These are phyloP conservation scores for Antitrichia curtipendula DNA, from an alignment of 225 moss, liverwort and hornwort species.

Conservation along the genomic window DNA sequence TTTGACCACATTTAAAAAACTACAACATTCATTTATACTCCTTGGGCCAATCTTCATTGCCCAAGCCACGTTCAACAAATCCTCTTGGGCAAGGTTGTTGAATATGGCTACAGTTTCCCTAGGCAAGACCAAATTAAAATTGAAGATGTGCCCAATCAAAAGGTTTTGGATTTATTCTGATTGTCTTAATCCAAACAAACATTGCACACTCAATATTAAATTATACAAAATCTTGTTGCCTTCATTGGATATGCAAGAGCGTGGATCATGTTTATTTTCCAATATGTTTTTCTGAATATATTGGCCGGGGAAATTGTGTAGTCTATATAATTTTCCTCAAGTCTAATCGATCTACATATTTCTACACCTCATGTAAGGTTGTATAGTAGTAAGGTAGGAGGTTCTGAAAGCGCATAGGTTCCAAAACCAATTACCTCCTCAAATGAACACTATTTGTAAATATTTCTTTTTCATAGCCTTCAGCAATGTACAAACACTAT, in stretches of 20 bases:
- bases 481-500: no score
- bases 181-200: neutral
- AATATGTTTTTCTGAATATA: neutral
- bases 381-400: no score
- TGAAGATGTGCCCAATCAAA: neutral
- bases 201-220: neutral
- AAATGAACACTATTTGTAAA: no score
- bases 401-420: no score
- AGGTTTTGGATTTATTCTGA: no score
- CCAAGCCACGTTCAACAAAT: neutral
- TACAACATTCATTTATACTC: neutral
- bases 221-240: neutral
- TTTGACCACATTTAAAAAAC: neutral
- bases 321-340: neutral
- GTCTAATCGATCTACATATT: neutral
- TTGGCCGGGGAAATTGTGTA: neutral
- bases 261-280: accelerated
- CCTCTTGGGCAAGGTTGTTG: accelerated
- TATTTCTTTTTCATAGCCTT: no score
- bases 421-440: no score
- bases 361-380: neutral
- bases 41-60: neutral
- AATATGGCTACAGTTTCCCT: neutral
- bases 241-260: no score
- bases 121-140: neutral